phyloP scores from a whole-genome alignment of 1,284 basidiomycete genomes.

The Cystobasidiaceae sp. region DNA sequence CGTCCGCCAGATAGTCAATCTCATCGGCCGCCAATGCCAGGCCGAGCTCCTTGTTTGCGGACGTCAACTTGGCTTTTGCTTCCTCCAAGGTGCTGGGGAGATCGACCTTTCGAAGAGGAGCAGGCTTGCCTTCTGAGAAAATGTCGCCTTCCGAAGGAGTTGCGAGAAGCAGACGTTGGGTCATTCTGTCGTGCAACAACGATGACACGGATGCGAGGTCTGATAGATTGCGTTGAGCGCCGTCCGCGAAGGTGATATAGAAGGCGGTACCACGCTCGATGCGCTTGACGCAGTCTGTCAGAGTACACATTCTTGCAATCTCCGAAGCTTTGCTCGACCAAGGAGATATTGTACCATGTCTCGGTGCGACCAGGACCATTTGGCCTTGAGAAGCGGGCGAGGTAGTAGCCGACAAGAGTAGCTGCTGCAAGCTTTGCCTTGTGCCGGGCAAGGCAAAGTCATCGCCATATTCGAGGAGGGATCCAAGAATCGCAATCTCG shows the following conservation, averaged over 20 bases:
- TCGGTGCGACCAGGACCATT: slow-evolving; percentile 35
- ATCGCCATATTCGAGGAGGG: slow-evolving; percentile 84
- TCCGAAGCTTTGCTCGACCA: slow-evolving; percentile 99
- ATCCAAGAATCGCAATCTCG: slow-evolving; percentile 59
- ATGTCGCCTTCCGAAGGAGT: slow-evolving; percentile 60
- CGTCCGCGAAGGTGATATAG: slow-evolving; percentile 56
- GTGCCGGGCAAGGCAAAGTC: slow-evolving; percentile 57
- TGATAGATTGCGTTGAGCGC: slow-evolving; percentile 49
- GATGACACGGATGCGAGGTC: slow-evolving; percentile 57
- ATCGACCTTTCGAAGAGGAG: slow-evolving; percentile 64
- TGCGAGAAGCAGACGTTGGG: slow-evolving; percentile 63
- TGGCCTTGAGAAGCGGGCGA: not conserved
- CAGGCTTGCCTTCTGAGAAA: slow-evolving; percentile 66
- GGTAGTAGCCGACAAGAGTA: slow-evolving; percentile 19
- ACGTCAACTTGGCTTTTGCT: slow-evolving; percentile 54
- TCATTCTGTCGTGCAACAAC: slow-evolving; percentile 92
- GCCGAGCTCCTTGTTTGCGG: slow-evolving; percentile 79
- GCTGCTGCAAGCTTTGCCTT: slow-evolving; percentile 47
- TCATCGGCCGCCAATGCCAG: slow-evolving; percentile 86
- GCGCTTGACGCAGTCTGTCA: slow-evolving; percentile 64
- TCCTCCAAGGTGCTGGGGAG: slow-evolving; percentile 48
- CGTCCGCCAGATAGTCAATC: slow-evolving; percentile 86
- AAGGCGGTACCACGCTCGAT: slow-evolving; percentile 79
- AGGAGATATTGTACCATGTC: slow-evolving; percentile 74
- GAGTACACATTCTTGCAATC: slow-evolving; percentile 80